phyloP scores from a whole-genome alignment of 306 rosid genomes.

The Cyamopsis tetragonoloba region DNA sequence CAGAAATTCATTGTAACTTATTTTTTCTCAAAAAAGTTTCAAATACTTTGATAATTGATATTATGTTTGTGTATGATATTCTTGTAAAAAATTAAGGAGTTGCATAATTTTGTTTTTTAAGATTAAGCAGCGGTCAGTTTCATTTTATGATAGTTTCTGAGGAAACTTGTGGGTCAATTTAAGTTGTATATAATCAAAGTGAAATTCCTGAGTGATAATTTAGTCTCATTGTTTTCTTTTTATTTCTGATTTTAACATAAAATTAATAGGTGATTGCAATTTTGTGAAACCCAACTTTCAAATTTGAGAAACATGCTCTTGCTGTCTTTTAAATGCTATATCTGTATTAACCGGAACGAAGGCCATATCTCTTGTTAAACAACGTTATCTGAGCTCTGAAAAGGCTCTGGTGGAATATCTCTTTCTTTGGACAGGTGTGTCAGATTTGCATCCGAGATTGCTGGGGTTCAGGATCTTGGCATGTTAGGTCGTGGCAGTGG shows the following conservation, averaged over 20 bases:
- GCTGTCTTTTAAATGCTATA: constrained; percentile 7
- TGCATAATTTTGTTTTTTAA: not conserved
- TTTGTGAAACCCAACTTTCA: not conserved
- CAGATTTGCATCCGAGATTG: constrained; percentile 97
- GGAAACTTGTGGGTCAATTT: not conserved
- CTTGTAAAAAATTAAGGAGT: constrained; percentile 3
- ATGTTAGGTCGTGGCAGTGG: constrained; percentile 99
- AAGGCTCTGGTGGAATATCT: constrained; percentile 23
- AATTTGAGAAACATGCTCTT: not conserved
- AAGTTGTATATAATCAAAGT: constrained; percentile 15
- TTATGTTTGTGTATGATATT: not conserved
- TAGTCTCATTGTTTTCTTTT: constrained; percentile 8
- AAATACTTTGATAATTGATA: not conserved
- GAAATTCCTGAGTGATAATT: not conserved
- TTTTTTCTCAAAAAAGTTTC: not conserved
- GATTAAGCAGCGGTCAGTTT: constrained; percentile 4
- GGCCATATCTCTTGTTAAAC: constrained; percentile 17
- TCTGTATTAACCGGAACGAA: no score
- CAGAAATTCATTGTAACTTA: not conserved
- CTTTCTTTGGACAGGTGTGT: constrained; percentile 69
- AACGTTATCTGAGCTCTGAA: constrained; percentile 15
- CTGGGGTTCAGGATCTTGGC: constrained; percentile 98
- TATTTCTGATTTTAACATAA: constrained; percentile 11
- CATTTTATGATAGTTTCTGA: not conserved
- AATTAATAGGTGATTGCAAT: not conserved